phyloP scores from a whole-genome alignment of 1,284 basidiomycete genomes.

The Sphagnurus paluster region DNA sequence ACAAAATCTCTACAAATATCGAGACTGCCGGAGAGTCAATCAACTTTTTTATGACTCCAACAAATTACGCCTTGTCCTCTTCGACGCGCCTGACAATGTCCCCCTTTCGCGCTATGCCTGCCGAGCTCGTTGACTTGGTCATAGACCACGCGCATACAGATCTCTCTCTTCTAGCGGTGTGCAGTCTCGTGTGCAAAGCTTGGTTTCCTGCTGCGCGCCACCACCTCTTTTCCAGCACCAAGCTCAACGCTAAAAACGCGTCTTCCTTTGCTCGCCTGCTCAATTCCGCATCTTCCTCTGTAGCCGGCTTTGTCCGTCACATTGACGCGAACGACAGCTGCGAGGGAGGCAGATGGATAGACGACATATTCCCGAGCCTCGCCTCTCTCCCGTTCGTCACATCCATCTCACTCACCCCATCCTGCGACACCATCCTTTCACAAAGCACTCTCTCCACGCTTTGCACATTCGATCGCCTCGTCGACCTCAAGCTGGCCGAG shows the following conservation, averaged over 20 bases:
- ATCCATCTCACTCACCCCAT: slow-evolving; percentile 10
- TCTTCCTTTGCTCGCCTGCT: slow-evolving; percentile 12
- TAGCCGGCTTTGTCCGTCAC: slow-evolving; percentile 11
- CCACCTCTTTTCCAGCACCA: slow-evolving; percentile 34
- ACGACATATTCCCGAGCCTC: slow-evolving; percentile 8
- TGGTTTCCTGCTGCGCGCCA: slow-evolving; percentile 37
- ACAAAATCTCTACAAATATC: slow-evolving; percentile 13
- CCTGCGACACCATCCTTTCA: slow-evolving; percentile 11
- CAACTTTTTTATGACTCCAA: slow-evolving; percentile 3
- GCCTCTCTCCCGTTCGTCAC: slow-evolving; percentile 10
- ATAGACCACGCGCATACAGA: slow-evolving; percentile 38
- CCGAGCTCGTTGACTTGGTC: slow-evolving; percentile 37
- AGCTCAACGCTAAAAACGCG: slow-evolving; percentile 16
- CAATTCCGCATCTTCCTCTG: slow-evolving; percentile 11
- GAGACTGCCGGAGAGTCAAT: neutral
- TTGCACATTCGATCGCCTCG: slow-evolving; percentile 12
- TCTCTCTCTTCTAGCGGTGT: slow-evolving; percentile 26
- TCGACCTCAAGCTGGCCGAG: slow-evolving; percentile 16
- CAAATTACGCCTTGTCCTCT: neutral
- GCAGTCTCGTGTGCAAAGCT: slow-evolving; percentile 34
- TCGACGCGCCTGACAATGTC: neutral
- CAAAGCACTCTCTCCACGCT: slow-evolving; percentile 9
- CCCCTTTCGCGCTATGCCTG: slow-evolving; percentile 6
- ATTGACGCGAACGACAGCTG: slow-evolving; percentile 16
- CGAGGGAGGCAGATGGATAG: slow-evolving; percentile 15